Evolutionary conservation across 305 asterid genomes (phyloP).

Genomic region (Coffea humblotiana): DNA sequence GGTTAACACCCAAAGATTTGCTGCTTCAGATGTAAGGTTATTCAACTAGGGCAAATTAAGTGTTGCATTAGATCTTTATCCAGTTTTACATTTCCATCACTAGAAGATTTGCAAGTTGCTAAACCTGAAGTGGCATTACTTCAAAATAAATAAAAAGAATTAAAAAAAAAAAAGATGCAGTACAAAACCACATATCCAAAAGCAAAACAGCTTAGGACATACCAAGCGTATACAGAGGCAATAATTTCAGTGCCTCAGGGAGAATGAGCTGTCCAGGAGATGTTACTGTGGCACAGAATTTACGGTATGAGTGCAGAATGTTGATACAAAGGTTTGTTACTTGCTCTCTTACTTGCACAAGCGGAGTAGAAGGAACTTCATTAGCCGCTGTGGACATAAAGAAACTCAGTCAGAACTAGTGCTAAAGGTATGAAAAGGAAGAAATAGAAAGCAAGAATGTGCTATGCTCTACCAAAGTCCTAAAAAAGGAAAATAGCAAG

Average conservation of each 20-base stretch:
- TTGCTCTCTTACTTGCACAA: slow-evolving; percentile 73
- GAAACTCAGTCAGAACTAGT: slow-evolving; percentile 31
- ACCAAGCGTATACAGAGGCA: slow-evolving; percentile 89
- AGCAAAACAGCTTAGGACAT: slow-evolving; percentile 31
- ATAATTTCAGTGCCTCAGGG: slow-evolving; percentile 84
- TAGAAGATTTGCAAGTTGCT: background rate
- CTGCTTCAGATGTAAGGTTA: background rate
- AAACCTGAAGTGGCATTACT: background rate
- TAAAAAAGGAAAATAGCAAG: slow-evolving; percentile 1
- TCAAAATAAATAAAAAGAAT: background rate
- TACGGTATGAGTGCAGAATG: slow-evolving; percentile 75
- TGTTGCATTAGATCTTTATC: background rate
- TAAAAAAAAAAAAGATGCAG: background rate
- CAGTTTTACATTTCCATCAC: background rate
- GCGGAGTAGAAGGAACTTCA: slow-evolving; percentile 72
- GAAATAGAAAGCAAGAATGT: slow-evolving; percentile 7
- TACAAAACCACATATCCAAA: background rate
- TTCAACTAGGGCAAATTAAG: background rate
- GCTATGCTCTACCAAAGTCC: background rate
- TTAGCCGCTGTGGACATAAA: slow-evolving; percentile 56
- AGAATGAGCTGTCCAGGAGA: slow-evolving; percentile 79
- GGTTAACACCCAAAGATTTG: background rate
- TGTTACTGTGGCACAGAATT: slow-evolving; percentile 79
- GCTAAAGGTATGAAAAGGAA: slow-evolving; percentile 7
- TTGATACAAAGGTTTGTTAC: slow-evolving; percentile 72